phyloP scores from a whole-genome alignment of 139 green algal species.

The Volvox africanus region DNA sequence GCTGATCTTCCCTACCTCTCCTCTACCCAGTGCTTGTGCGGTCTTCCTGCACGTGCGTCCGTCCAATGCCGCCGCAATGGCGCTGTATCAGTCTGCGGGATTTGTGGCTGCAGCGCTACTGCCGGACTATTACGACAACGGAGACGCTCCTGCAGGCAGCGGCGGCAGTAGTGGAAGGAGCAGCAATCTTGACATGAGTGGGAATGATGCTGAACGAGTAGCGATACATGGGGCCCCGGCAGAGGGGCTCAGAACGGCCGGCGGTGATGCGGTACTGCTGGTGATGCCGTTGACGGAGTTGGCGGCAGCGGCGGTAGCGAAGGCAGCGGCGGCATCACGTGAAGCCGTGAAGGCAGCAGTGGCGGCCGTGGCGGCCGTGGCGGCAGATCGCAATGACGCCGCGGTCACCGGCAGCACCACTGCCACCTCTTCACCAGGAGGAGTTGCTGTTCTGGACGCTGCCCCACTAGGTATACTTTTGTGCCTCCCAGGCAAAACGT shows the following conservation, averaged over 20 bases:
- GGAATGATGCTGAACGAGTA: not conserved
- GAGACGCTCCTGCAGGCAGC: not conserved
- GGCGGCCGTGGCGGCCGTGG: not conserved
- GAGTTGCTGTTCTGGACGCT: too few species aligned
- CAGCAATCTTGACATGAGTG: not conserved
- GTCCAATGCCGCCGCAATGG: conserved; percentile 7
- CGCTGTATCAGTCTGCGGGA: conserved; percentile 20
- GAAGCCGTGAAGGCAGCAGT: not conserved
- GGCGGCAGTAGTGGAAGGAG: not conserved
- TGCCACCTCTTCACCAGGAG: not conserved
- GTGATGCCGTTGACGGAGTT: conserved; percentile 40
- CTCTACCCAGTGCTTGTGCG: conserved; percentile 20
- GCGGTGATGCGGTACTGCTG: conserved; percentile 39
- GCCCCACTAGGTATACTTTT: not conserved
- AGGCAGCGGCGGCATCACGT: not conserved
- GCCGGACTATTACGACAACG: conserved; percentile 18
- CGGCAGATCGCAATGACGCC: not conserved
- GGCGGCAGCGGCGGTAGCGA: conserved; percentile 14
- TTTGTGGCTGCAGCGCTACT: conserved; percentile 26
- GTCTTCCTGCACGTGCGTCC: conserved; percentile 47
- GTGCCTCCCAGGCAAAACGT: not conserved
- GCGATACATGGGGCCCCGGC: too few species aligned
- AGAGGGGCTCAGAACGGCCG: not conserved
- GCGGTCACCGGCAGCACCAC: not conserved
- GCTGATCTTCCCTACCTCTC: too few species aligned